Percentiles rank a stretch among this genome's conserved stretches.
Conservation (phyloP, 768 basidiomycete species). For the Exidia glandulosa region DNA sequence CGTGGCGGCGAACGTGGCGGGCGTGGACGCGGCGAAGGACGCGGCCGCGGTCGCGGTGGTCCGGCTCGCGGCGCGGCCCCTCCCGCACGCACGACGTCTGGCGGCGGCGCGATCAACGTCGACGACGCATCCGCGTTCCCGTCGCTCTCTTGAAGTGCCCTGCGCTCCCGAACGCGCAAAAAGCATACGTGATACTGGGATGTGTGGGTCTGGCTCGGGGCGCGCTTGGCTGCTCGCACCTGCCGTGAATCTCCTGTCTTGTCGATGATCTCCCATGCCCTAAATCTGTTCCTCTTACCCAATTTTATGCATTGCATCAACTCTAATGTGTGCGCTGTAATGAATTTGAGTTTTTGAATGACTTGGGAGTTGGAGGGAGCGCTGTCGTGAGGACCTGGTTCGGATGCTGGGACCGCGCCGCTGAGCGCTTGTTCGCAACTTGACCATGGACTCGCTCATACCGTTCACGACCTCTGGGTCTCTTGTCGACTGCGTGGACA, state of each 20-base stretch:
- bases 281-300: too few relatives aligned
- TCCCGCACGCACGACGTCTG: too few relatives aligned
- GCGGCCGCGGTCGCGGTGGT: slow-evolving; percentile 32
- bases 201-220: not conserved
- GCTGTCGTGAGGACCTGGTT: not conserved
- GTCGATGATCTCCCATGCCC: too few relatives aligned
- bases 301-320: too few relatives aligned
- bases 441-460: slow-evolving; percentile 82
- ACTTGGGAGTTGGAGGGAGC: too few relatives aligned
- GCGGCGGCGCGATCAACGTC: slow-evolving; percentile 52
- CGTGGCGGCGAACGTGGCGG: slow-evolving; percentile 29
- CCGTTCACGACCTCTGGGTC: slow-evolving; percentile 99
- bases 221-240: too few relatives aligned
- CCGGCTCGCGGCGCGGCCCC: slow-evolving; percentile 31
- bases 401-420: slow-evolving; percentile 1
- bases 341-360: too few relatives aligned
- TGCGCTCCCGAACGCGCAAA: not conserved
- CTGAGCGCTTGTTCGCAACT: not conserved
- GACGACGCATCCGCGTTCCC: slow-evolving; percentile 85
- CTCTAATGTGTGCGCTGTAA: too few relatives aligned
- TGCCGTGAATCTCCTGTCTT: too few relatives aligned
- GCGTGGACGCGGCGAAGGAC: slow-evolving; percentile 32
- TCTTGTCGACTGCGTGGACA: slow-evolving; percentile 98
- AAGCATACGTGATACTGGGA: not conserved
- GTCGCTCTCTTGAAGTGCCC: slow-evolving; percentile 52